phyloP scores from a whole-genome alignment of 192 early-diverging fungal genomes.

The Jimgerdemannia lactiflua region DNA sequence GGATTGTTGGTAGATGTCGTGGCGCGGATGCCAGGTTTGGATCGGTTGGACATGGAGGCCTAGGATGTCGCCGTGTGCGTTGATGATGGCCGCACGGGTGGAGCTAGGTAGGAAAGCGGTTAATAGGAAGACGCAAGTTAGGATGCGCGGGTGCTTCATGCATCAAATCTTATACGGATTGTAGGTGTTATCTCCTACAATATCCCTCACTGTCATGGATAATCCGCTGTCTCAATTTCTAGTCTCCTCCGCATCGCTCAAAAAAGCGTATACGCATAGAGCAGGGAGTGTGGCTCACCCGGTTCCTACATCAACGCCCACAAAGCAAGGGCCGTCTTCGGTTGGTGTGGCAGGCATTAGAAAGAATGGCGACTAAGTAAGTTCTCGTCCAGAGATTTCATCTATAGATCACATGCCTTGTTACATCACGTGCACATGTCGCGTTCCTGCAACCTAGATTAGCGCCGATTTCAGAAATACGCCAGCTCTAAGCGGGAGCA shows the following conservation, averaged over 20 bases:
- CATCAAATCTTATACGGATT: neutral
- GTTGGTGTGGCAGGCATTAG: neutral
- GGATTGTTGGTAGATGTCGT: constrained; percentile 65
- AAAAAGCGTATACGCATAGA: constrained; percentile 16
- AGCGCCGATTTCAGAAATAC: too few relatives aligned
- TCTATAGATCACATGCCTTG: too few relatives aligned
- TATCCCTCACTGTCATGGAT: neutral
- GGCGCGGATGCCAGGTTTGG: constrained; percentile 36
- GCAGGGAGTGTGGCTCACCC: constrained; percentile 15
- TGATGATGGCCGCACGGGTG: constrained; percentile 50
- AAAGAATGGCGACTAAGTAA: too few relatives aligned
- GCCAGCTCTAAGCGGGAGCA: too few relatives aligned
- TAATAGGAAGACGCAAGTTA: neutral
- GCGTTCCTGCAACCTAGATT: too few relatives aligned
- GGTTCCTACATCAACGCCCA: constrained; percentile 64
- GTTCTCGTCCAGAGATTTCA: too few relatives aligned
- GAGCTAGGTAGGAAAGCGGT: constrained; percentile 20
- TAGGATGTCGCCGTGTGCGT: constrained; percentile 41
- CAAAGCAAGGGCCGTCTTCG: constrained; percentile 24
- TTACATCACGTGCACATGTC: too few relatives aligned
- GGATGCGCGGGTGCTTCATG: neutral
- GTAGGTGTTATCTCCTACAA: neutral
- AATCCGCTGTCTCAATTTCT: neutral
- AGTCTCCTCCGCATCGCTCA: constrained; percentile 21
- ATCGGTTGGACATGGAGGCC: constrained; percentile 44